Base-by-base conservation (phyloP, 805 yeast genomes). In the Dipodascus albidus region DNA sequence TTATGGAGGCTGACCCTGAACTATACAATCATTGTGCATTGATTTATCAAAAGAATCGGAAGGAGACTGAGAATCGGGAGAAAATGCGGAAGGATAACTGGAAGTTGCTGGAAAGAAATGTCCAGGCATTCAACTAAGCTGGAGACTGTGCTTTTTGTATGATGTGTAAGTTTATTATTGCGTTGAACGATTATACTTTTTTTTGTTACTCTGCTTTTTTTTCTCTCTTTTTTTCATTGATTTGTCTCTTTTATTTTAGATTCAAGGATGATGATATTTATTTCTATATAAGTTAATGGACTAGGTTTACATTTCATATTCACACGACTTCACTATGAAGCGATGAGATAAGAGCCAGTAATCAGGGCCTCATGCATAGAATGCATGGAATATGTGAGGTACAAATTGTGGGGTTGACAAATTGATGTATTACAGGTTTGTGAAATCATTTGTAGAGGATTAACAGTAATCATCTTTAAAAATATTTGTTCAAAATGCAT, bases 11-110 rank as follows among this genome's bases (percentile, higher is more conserved):
- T 52, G 89, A 90, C 67, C 95, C 96, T 15, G 82, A 83, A 4
- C 74, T 91, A 23, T 93, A 87, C 69, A 96, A 90, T 66, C 90
- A 89, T 65, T 91, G 98, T 66, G 85, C 95, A n/a, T 77, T 87
- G 61, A 70, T 87, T 57, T 89, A 89, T 67, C 83, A 87, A 61
- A 87, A 87, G 60, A 81, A 86, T 50, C 72, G 85, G 56, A 85
- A 82, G 62, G 89, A 84, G 59, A 87, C 83, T 64, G 78, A 78
- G 59, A 78, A 78, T 59, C 69, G 80, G 49, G 82, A 80, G 62
- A 73, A 72, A 50, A 71, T 76, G 22, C 71, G 85, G 55, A 72
- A 72, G 56, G 80, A 76, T 59, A 79, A 79, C 47, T 82, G 89
- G 86, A 70, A 72, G 59, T 73, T 75, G 59, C 73, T 83, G 50